phyloP scores from a whole-genome alignment of 345 rosid genomes.

The Conringia planisiliqua region DNA sequence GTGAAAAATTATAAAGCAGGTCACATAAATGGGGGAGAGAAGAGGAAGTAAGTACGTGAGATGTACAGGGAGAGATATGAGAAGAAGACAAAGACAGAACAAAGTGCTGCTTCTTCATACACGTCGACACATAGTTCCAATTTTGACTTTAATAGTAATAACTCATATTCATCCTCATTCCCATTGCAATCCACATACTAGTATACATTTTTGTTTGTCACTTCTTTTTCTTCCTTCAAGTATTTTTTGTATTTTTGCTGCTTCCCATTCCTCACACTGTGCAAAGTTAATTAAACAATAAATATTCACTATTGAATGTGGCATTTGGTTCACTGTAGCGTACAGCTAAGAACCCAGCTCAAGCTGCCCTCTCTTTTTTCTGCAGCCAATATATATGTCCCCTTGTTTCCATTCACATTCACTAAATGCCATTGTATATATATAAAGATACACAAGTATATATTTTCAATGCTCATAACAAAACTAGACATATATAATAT shows the following conservation, averaged over 20 bases:
- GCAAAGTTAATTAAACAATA: neutral
- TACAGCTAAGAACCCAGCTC: slow-evolving; percentile 31
- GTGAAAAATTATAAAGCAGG: neutral
- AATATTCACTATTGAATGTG: slow-evolving; percentile 17
- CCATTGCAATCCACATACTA: neutral
- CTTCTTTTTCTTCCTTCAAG: neutral
- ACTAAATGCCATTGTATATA: slow-evolving; percentile 1
- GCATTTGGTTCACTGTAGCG: slow-evolving; percentile 23
- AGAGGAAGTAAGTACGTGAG: neutral
- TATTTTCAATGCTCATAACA: neutral
- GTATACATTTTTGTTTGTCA: neutral
- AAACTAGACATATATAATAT: neutral
- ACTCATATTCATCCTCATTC: slow-evolving; percentile 15
- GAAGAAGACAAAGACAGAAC: slow-evolving; percentile 5
- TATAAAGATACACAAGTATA: too few species aligned
- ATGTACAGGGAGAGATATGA: neutral
- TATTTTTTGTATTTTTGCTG: neutral
- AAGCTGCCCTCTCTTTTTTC: slow-evolving; percentile 23
- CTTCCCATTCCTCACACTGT: neutral
- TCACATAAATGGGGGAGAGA: neutral
- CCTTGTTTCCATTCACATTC: slow-evolving; percentile 18
- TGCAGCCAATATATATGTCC: slow-evolving; percentile 27
- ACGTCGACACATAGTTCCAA: slow-evolving; percentile 12
- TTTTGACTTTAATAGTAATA: slow-evolving; percentile 21
- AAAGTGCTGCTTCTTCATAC: slow-evolving; percentile 10